Evolutionary conservation across 257 asterid species (phyloP).

Genomic region (Plantago major): DNA sequence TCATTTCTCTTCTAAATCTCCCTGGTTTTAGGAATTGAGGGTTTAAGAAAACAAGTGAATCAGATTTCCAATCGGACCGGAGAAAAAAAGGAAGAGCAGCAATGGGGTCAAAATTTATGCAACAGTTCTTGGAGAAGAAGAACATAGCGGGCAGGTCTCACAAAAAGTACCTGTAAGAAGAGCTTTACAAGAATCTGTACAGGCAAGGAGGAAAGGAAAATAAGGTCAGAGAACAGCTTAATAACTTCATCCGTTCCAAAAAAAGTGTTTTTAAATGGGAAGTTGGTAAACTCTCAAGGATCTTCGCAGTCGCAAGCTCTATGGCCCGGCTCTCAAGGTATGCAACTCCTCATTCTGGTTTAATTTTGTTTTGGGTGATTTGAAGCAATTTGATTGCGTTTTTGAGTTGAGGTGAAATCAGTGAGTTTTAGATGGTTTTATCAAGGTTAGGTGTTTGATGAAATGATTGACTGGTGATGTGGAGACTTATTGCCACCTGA

Average conservation of each 20-base stretch:
- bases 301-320: slow-evolving; percentile 68
- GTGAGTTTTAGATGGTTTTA: too few species aligned
- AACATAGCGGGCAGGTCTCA: slow-evolving; percentile 53
- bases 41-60: slow-evolving; percentile 16
- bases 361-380: too few species aligned
- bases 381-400: not conserved
- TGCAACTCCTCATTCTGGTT: too few species aligned
- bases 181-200: slow-evolving; percentile 73
- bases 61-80: not conserved
- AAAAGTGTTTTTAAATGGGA: slow-evolving; percentile 94
- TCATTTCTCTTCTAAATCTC: not conserved
- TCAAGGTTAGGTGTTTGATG: too few species aligned
- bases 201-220: slow-evolving; percentile 69
- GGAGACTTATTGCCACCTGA: too few species aligned
- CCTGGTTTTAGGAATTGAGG: not conserved
- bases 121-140: slow-evolving; percentile 61
- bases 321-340: slow-evolving; percentile 83
- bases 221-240: slow-evolving; percentile 48
- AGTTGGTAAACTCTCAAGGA: slow-evolving; percentile 66
- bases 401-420: too few species aligned
- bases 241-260: slow-evolving; percentile 56
- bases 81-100: too few species aligned
- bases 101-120: slow-evolving; percentile 78
- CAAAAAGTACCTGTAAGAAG: slow-evolving; percentile 71
- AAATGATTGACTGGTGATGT: too few species aligned